Percentiles rank a stretch among this genome's conserved stretches.
Evolutionary conservation across 73 alveolate genomes (phyloP).

Genomic region (Breviolum minutum): DNA sequence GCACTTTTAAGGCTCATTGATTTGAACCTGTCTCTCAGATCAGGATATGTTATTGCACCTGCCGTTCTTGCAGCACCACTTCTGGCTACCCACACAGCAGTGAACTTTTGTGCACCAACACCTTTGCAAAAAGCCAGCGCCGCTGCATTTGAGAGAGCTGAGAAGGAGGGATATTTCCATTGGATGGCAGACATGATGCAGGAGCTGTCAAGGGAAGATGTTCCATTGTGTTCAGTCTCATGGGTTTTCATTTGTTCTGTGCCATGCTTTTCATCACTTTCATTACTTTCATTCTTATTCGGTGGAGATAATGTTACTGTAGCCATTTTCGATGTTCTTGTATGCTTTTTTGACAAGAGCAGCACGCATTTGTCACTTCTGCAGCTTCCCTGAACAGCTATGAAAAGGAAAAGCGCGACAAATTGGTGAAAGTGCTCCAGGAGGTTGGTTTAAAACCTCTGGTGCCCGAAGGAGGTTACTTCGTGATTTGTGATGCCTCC

Average conservation of each 20-base stretch:
- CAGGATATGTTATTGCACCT: slow-evolving; percentile 50
- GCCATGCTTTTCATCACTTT: too few relatives aligned
- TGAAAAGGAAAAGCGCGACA: neutral
- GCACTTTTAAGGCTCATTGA: neutral
- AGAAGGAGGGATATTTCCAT: slow-evolving; percentile 39
- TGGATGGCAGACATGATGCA: slow-evolving; percentile 34
- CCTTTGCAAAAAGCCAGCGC: slow-evolving; percentile 61
- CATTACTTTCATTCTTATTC: too few relatives aligned
- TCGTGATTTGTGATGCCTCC: slow-evolving; percentile 46
- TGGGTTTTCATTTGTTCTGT: too few relatives aligned
- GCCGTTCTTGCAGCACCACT: slow-evolving; percentile 40
- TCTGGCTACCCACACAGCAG: slow-evolving; percentile 52
- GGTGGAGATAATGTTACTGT: too few relatives aligned
- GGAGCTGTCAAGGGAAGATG: neutral
- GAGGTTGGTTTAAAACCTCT: slow-evolving; percentile 37
- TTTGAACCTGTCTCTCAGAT: too few relatives aligned
- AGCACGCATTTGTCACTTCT: too few relatives aligned
- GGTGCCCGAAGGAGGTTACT: slow-evolving; percentile 50
- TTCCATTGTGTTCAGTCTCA: too few relatives aligned
- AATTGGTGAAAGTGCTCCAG: slow-evolving; percentile 30
- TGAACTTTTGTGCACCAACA: slow-evolving; percentile 47
- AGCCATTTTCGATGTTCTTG: too few relatives aligned
- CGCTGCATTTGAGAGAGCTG: slow-evolving; percentile 41
- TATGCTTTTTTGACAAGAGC: too few relatives aligned
- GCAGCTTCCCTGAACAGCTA: too few relatives aligned